Evolutionary conservation across 2,329 filamentous ascomycete species (phyloP).

Genomic region (Tolypocladium endophyticum): DNA sequence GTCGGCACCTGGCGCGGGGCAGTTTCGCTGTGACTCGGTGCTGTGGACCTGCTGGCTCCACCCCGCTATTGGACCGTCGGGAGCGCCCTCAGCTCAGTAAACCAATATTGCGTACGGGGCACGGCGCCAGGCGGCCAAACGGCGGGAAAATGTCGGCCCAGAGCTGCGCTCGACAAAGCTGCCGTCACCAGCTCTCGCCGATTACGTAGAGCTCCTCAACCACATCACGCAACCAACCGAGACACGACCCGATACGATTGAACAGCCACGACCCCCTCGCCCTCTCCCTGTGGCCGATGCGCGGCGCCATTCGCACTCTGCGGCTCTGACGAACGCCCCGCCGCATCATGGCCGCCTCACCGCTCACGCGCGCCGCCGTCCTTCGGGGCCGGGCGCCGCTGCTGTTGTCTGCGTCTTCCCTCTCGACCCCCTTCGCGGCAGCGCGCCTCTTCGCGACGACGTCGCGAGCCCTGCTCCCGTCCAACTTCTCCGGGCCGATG

Average conservation of each 20-base stretch:
- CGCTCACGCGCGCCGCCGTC: conserved; percentile 11
- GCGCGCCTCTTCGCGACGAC: conserved; percentile 21
- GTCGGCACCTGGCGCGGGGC: conserved; percentile 3
- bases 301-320: conserved; percentile 3
- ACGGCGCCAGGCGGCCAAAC: neutral
- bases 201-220: neutral
- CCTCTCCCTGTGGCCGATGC: conserved; percentile 1
- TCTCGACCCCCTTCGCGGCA: conserved; percentile 7
- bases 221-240: neutral
- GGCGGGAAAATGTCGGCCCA: conserved; percentile 1
- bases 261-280: neutral
- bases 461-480: conserved; percentile 18
- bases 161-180: neutral
- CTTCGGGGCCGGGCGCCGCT: conserved; percentile 1
- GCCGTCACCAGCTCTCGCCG: neutral
- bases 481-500: conserved; percentile 22
- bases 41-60: neutral
- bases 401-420: conserved; percentile 7
- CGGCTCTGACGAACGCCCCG: conserved; percentile 5
- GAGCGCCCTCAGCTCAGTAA: no score
- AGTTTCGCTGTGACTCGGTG: conserved; percentile 6
- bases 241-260: neutral
- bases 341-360: conserved; percentile 15
- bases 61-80: neutral
- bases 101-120: no score